These are phyloP conservation scores for Trichaptum fuscoviolaceum DNA, from an alignment of 768 basidiomycete species.

Conservation along the genomic window DNA sequence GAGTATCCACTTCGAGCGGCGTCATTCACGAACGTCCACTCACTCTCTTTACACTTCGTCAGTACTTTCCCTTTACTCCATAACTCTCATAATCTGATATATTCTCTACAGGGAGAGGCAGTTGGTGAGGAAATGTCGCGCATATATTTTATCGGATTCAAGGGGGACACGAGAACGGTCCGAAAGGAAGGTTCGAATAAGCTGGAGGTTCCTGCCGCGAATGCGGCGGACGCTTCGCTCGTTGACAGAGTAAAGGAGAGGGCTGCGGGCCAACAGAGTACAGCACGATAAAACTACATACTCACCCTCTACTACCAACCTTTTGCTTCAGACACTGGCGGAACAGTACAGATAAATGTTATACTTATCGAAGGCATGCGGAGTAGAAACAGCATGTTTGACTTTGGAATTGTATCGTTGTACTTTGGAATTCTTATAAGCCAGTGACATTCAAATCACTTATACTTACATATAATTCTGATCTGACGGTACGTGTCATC, in stretches of 20 bases:
- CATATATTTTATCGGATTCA: constrained; percentile 80
- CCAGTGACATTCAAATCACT: neutral
- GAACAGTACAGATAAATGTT: neutral
- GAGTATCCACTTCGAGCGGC: constrained; percentile 78
- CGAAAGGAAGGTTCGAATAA: constrained; percentile 57
- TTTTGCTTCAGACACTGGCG: neutral
- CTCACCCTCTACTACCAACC: neutral
- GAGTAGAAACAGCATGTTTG: neutral
- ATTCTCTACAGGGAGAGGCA: constrained; percentile 49
- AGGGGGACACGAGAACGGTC: constrained; percentile 55
- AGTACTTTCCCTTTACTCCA: constrained; percentile 25
- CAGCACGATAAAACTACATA: constrained; percentile 42
- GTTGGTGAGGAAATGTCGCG: constrained; percentile 59
- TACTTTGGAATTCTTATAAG: neutral
- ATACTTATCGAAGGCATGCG: neutral
- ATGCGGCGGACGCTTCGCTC: constrained; percentile 68
- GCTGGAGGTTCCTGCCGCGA: constrained; percentile 73
- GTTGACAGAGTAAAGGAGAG: constrained; percentile 57
- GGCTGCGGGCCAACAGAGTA: constrained; percentile 55
- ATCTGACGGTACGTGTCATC: too few species aligned
- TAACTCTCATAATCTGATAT: neutral
- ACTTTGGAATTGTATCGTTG: neutral
- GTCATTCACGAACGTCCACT: constrained; percentile 69
- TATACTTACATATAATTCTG: neutral
- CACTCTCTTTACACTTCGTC: constrained; percentile 77